These are phyloP conservation scores for Lumnitzera littorea DNA, from an alignment of 345 rosid genomes.

Conservation along the genomic window DNA sequence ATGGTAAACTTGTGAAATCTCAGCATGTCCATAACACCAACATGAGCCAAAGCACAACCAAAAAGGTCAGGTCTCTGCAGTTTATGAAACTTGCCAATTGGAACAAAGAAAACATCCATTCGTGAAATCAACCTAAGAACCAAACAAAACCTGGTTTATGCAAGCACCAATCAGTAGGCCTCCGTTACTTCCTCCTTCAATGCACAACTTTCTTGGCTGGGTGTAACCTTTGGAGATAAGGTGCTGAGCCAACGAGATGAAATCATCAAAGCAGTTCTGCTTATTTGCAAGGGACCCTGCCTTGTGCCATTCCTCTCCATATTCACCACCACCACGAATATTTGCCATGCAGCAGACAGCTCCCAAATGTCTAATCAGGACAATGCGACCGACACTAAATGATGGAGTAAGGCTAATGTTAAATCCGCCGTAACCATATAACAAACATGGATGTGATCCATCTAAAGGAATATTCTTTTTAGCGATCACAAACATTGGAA, in stretches of 20 bases:
- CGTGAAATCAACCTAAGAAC: neutral
- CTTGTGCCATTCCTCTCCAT: slow-evolving; percentile 97
- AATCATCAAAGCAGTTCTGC: slow-evolving; percentile 90
- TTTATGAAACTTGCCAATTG: neutral
- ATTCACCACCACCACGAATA: slow-evolving; percentile 96
- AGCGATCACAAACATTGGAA: slow-evolving; percentile 75
- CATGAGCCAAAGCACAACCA: slow-evolving; percentile 97
- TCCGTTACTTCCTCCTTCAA: slow-evolving; percentile 96
- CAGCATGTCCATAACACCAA: slow-evolving; percentile 99
- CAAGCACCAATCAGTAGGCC: slow-evolving; percentile 93
- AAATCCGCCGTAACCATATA: slow-evolving; percentile 93
- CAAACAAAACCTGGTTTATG: slow-evolving; percentile 69
- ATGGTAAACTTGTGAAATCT: slow-evolving; percentile 91
- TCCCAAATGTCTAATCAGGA: slow-evolving; percentile 73
- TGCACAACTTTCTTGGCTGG: slow-evolving; percentile 61
- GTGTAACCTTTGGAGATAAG: slow-evolving; percentile 76
- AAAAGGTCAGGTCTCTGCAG: slow-evolving; percentile 93
- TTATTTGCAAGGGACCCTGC: slow-evolving; percentile 71
- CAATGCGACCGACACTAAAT: slow-evolving; percentile 57
- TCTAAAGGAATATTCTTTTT: slow-evolving; percentile 50
- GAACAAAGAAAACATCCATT: too few species aligned
- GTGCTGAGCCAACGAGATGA: slow-evolving; percentile 70
- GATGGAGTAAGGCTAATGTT: slow-evolving; percentile 63
- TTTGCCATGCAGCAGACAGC: slow-evolving; percentile 74
- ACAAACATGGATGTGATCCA: slow-evolving; percentile 87